Percentiles rank a stretch among this genome's conserved stretches.
Conservation (phyloP, 225 moss, liverwort and hornwort genomes). For the Bryoerythrophyllum caledonicum region DNA sequence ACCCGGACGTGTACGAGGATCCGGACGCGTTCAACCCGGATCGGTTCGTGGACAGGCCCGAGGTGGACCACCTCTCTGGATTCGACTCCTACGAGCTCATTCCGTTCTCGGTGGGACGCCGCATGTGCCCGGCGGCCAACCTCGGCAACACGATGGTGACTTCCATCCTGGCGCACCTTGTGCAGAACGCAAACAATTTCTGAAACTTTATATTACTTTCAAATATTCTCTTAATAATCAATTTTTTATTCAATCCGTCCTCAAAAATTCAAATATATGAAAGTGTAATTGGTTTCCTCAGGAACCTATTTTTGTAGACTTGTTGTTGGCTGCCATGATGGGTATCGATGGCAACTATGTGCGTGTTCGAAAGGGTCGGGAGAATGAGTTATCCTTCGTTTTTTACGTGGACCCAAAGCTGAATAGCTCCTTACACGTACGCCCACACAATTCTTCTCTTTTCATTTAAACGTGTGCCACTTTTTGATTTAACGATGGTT, state of each 20-base stretch:
- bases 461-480: background rate
- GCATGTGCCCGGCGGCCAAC: too few relatives aligned
- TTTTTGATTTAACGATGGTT: slow-evolving; percentile 10
- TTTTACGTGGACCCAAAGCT: slow-evolving; percentile 74
- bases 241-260: background rate
- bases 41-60: too few relatives aligned
- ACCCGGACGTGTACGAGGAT: too few relatives aligned
- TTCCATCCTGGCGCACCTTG: too few relatives aligned
- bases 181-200: background rate
- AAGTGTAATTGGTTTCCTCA: slow-evolving; percentile 31
- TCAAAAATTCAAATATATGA: background rate
- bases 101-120: too few relatives aligned
- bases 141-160: too few relatives aligned
- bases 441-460: slow-evolving; percentile 16
- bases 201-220: slow-evolving; percentile 5
- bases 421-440: slow-evolving; percentile 81
- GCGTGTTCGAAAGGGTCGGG: slow-evolving; percentile 70
- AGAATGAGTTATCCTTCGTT: slow-evolving; percentile 61
- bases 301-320: slow-evolving; percentile 83
- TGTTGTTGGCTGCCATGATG: slow-evolving; percentile 85
- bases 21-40: too few relatives aligned
- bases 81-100: too few relatives aligned
- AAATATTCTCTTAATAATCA: background rate
- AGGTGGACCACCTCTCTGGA: too few relatives aligned
- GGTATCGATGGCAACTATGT: slow-evolving; percentile 94